Evolutionary conservation across 2,329 filamentous ascomycete genomes (phyloP).

Genomic region (Ceratocystis colombiana): DNA sequence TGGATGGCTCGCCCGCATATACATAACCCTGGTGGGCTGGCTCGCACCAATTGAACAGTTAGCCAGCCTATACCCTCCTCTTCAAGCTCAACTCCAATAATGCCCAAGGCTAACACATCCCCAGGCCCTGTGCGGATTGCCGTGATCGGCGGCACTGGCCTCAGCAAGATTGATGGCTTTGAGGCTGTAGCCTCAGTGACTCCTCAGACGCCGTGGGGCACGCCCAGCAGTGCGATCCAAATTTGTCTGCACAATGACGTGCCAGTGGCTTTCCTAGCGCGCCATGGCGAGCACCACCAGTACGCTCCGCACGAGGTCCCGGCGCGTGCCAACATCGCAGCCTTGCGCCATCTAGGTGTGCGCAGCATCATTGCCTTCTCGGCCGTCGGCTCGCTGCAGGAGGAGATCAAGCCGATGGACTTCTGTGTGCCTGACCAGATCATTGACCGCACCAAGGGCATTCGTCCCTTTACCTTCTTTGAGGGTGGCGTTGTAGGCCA

Average conservation of each 20-base stretch:
- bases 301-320: slow-evolving; percentile 92
- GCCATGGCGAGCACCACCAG: slow-evolving; percentile 82
- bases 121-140: slow-evolving; percentile 67
- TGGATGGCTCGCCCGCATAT: slow-evolving; percentile 20
- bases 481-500: slow-evolving; percentile 85
- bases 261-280: slow-evolving; percentile 83
- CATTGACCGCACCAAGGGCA: slow-evolving; percentile 93
- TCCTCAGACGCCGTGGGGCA: slow-evolving; percentile 78
- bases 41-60: no score
- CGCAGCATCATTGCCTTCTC: slow-evolving; percentile 88
- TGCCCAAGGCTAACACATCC: slow-evolving; percentile 20
- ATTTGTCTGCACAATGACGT: slow-evolving; percentile 79
- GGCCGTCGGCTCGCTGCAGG: slow-evolving; percentile 83
- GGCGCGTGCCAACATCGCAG: slow-evolving; percentile 91
- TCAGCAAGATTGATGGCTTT: slow-evolving; percentile 79
- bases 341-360: slow-evolving; percentile 81
- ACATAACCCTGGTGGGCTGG: neutral
- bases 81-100: neutral
- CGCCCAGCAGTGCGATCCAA: slow-evolving; percentile 62
- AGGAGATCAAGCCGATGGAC: slow-evolving; percentile 89
- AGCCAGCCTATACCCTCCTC: neutral
- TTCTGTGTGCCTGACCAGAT: slow-evolving; percentile 95
- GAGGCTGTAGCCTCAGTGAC: slow-evolving; percentile 70
- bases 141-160: slow-evolving; percentile 86
- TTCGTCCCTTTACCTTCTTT: slow-evolving; percentile 93